Evolutionary conservation across 768 basidiomycete species (phyloP), one percentile per base, ranked within the genome.

Genomic region (Tremella mesenterica): DNA sequence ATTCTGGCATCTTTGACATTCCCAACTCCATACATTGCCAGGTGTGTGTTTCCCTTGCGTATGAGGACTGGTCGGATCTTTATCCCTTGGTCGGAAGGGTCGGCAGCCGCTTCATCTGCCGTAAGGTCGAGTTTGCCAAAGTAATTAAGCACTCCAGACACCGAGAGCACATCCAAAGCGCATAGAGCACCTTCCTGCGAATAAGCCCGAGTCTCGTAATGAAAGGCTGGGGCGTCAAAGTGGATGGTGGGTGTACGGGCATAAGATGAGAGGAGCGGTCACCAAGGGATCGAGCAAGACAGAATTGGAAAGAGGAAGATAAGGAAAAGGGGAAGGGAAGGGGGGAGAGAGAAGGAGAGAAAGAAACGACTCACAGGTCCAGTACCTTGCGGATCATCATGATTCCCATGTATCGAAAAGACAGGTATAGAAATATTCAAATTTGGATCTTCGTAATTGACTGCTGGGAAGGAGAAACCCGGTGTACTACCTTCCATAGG

Each of bases 391-490:
- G 95, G 95, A 65, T 99, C 95, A 67, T 99, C 95, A 73, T 99
- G 95, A 68, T 99, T 99, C 38, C 95, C 95, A 66, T 99, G 95
- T 48, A 99, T 97, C 0, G 93, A 96, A 75, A 99, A 99, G 26
- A 97, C 86, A 2, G 95, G 95, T n/a, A 95, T 88, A 3, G 82
- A 83, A 47, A 99, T 80, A 70, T 99, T 99, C 52, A 96, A 78
- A 70, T 99, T 97, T 1, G 85, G 82, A 64, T 99, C 93, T 73
- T 99, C 91, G 67, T 96, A 96, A 72, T 99, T 97, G 59, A 99
- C 76, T 0, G 90, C 89, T 12, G 95, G 95, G 68, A 96, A 99
- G 14, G 91, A 96, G 72, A 82, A 95, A 0, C 86, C 85, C 23
- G 81, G 78, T 0, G 88, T 83, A 63, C 87, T 85, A 16, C 95